Evolutionary conservation across 169 alveolate genomes (phyloP).

Genomic region (Theileria sp.): DNA sequence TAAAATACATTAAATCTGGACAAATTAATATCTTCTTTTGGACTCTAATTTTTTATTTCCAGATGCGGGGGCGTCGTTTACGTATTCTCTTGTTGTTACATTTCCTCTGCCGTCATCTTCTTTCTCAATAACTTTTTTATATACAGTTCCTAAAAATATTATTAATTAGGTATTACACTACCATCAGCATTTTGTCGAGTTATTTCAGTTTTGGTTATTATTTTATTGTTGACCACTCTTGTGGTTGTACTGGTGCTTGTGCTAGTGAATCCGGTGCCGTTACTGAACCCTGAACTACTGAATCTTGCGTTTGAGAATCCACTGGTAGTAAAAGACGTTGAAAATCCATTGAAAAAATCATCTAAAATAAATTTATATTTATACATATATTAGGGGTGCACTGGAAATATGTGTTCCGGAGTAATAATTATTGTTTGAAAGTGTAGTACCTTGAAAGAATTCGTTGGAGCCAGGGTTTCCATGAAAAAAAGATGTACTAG

Average conservation of each 20-base stretch:
- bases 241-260: slow-evolving; percentile 67
- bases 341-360: slow-evolving; percentile 8
- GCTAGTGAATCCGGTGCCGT: slow-evolving; percentile 42
- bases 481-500: background rate
- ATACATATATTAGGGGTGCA: too few species aligned
- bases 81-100: slow-evolving; percentile 50
- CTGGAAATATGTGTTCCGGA: background rate
- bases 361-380: background rate
- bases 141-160: slow-evolving; percentile 32
- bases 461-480: background rate
- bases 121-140: slow-evolving; percentile 55
- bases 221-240: slow-evolving; percentile 54
- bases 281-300: slow-evolving; percentile 43
- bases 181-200: slow-evolving; percentile 62
- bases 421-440: background rate
- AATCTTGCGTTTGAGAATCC: slow-evolving; percentile 6
- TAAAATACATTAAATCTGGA: background rate
- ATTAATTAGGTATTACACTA: background rate
- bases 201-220: slow-evolving; percentile 61
- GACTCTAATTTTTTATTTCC: slow-evolving; percentile 15
- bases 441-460: background rate
- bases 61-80: slow-evolving; percentile 8
- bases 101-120: slow-evolving; percentile 67
- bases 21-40: background rate
- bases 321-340: slow-evolving; percentile 12